Evolutionary conservation across 306 rosid species (phyloP).

Genomic region (Crataegus laevigata): DNA sequence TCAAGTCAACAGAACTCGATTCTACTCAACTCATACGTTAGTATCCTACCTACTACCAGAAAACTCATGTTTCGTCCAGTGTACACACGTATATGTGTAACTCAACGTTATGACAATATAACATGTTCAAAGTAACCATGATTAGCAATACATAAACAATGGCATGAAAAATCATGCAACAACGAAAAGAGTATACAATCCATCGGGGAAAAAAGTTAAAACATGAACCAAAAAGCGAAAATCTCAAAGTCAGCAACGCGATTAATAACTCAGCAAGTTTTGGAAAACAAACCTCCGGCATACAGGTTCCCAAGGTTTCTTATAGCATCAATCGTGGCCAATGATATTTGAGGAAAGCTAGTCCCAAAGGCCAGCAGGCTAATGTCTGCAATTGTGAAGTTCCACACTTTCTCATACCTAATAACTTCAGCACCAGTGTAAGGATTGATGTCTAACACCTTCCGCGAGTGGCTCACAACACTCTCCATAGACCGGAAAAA

Average conservation of each 20-base stretch:
- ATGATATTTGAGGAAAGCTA: conserved; percentile 96
- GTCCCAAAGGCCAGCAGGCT: conserved; percentile 92
- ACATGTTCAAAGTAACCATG: too few species aligned
- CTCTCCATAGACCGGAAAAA: conserved; percentile 85
- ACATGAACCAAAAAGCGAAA: not conserved
- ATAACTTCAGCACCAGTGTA: conserved; percentile 33
- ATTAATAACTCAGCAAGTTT: not conserved
- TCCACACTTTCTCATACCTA: conserved; percentile 78
- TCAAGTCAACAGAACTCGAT: not conserved
- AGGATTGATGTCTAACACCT: conserved; percentile 63
- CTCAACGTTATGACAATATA: not conserved
- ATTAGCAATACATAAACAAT: too few species aligned
- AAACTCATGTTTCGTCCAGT: too few species aligned
- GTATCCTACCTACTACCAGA: not conserved
- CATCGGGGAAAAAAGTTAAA: not conserved
- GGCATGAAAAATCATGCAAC: not conserved
- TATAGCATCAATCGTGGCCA: conserved; percentile 91
- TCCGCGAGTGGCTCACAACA: conserved; percentile 73
- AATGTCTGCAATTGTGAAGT: conserved; percentile 90
- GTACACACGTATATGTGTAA: not conserved
- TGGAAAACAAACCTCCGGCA: conserved; percentile 80
- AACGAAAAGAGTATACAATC: not conserved
- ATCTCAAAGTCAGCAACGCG: conserved; percentile 1
- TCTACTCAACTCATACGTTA: not conserved
- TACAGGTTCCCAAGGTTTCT: conserved; percentile 61